Percentiles rank a stretch among this genome's conserved stretches.
These are phyloP conservation scores for Penicillium atrosanguineum DNA, from an alignment of 495 filamentous ascomycete genomes.

Conservation along the genomic window DNA sequence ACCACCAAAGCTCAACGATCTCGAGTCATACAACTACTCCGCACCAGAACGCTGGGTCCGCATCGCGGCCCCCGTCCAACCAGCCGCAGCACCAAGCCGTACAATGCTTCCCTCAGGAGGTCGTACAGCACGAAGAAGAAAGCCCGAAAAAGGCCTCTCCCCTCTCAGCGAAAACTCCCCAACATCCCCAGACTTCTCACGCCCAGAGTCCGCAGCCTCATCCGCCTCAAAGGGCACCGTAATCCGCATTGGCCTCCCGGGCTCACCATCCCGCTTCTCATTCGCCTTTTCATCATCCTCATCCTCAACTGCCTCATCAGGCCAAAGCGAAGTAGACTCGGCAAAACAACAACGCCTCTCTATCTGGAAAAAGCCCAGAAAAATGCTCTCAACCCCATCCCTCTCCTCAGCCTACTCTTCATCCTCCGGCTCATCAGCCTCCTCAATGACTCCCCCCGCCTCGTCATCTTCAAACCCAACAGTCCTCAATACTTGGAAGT, in stretches of 20 bases:
- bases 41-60: conserved; percentile 75
- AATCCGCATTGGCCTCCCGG: conserved; percentile 35
- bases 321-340: conserved; percentile 1
- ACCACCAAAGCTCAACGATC: conserved; percentile 56
- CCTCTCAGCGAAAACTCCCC: conserved; percentile 22
- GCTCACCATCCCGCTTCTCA: conserved; percentile 38
- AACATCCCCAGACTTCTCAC: conserved; percentile 21
- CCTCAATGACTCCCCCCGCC: conserved; percentile 1
- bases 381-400: conserved; percentile 34
- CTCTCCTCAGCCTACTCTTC: conserved; percentile 25
- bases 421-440: conserved; percentile 10
- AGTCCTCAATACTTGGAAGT: conserved; percentile 46
- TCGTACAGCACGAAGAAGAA: conserved; percentile 39
- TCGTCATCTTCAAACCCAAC: conserved; percentile 1
- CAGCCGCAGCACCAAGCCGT: conserved; percentile 3
- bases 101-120: conserved; percentile 45
- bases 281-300: conserved; percentile 39
- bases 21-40: conserved; percentile 84
- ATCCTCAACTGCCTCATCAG: conserved; percentile 18
- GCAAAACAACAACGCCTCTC: conserved; percentile 11
- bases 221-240: conserved; percentile 38
- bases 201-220: conserved; percentile 36
- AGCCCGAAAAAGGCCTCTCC: conserved; percentile 21
- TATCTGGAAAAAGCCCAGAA: conserved; percentile 26
- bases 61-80: conserved; percentile 16